Conservation (phyloP, 768 basidiomycete genomes). For the Porpolomopsis calyptriformis region DNA sequence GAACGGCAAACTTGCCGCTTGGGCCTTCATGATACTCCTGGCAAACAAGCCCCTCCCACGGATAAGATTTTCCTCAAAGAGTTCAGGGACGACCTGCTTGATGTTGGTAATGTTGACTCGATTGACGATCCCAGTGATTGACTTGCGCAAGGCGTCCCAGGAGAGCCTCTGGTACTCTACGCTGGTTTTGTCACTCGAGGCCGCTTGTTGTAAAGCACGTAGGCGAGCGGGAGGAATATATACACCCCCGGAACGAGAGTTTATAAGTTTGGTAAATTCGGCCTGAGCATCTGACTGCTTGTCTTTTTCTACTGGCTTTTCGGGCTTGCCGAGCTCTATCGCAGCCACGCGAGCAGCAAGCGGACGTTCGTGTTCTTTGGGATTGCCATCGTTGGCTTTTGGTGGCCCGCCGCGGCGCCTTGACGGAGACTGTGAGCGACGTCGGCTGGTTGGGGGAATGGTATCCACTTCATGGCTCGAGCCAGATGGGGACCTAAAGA, state of each 20-base stretch:
- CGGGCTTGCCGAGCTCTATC: conserved; percentile 51
- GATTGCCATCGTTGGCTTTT: conserved; percentile 62
- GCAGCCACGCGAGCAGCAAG: conserved; percentile 62
- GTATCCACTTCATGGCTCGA: conserved; percentile 29
- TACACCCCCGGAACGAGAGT: conserved; percentile 81
- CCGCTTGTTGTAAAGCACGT: conserved; percentile 80
- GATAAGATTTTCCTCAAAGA: conserved; percentile 90
- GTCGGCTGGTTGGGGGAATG: conserved; percentile 34
- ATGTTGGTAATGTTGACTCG: conserved; percentile 96
- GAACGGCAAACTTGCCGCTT: conserved; percentile 92
- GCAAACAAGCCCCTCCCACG: conserved; percentile 89
- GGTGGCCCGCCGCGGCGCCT: conserved; percentile 19
- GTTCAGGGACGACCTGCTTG: conserved; percentile 82
- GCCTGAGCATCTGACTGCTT: conserved; percentile 54
- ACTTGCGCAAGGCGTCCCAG: conserved; percentile 97
- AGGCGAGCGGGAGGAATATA: conserved; percentile 94
- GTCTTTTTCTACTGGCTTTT: conserved; percentile 39
- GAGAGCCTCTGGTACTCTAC: conserved; percentile 89
- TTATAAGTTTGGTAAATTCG: conserved; percentile 81
- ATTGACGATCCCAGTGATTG: conserved; percentile 98
- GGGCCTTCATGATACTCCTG: conserved; percentile 95
- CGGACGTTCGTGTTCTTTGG: conserved; percentile 65
- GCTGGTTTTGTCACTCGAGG: conserved; percentile 69
- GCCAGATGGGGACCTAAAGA: conserved; percentile 39
- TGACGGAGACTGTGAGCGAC: conserved; percentile 35